Evolutionary conservation across 2,329 filamentous ascomycete genomes (phyloP).

Genomic region (Cytospora chrysosperma): DNA sequence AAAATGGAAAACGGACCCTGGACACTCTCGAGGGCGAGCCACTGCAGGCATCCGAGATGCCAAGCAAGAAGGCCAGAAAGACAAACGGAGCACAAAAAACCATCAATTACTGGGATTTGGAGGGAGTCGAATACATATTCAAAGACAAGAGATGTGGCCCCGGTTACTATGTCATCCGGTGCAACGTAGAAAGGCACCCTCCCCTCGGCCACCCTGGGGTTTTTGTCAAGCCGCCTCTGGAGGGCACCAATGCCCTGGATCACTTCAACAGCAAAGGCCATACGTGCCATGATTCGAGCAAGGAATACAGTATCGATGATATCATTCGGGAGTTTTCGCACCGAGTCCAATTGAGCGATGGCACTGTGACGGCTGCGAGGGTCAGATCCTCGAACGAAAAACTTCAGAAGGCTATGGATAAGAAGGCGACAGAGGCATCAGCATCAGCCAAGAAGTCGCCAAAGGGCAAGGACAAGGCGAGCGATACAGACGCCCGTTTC

Average conservation of each 20-base stretch:
- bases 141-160: background rate
- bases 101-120: background rate
- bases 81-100: background rate
- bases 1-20: background rate
- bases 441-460: background rate
- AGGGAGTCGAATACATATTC: background rate
- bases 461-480: slow-evolving; percentile 6
- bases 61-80: background rate
- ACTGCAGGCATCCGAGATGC: background rate
- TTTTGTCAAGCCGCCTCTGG: background rate
- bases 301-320: background rate
- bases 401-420: background rate
- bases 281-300: background rate
- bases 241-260: background rate
- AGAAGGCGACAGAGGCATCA: background rate
- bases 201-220: background rate
- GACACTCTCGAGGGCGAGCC: background rate
- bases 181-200: background rate
- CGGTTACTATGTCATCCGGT: slow-evolving; percentile 1
- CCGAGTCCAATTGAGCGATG: background rate
- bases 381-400: background rate
- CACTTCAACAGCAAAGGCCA: background rate
- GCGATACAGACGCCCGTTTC: background rate
- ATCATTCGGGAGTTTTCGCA: background rate
- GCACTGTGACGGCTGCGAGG: background rate